Percentiles rank a stretch among this genome's conserved stretches.
Evolutionary conservation across 805 yeast species (phyloP).

Genomic region (Ogataea methanolica): DNA sequence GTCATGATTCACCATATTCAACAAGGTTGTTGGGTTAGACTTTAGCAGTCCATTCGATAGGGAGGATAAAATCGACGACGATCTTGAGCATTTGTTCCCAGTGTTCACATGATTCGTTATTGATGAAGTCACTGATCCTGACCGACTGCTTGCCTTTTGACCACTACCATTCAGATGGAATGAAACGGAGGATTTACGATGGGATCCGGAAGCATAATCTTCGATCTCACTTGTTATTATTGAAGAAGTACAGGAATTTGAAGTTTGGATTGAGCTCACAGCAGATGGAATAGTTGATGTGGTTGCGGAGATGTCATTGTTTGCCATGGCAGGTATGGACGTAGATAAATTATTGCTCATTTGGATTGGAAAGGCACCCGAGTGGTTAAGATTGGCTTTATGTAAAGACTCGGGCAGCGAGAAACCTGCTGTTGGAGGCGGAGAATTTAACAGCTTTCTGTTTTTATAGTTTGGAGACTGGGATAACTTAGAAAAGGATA

Average conservation of each 20-base stretch:
- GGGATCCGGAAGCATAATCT: constrained; percentile 16
- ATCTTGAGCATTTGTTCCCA: neutral
- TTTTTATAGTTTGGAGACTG: constrained; percentile 13
- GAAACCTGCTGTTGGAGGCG: neutral
- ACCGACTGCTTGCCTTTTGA: constrained; percentile 11
- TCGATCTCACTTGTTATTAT: constrained; percentile 23
- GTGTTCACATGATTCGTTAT: neutral
- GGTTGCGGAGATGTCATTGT: neutral
- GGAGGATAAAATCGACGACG: neutral
- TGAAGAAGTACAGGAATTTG: constrained; percentile 10
- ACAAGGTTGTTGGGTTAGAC: neutral
- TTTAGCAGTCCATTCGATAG: neutral
- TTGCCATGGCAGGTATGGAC: neutral
- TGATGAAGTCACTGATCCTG: constrained; percentile 19
- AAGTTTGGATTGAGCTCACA: constrained; percentile 5
- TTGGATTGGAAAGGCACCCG: too few species aligned
- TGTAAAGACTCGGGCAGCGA: neutral
- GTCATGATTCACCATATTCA: constrained; percentile 1
- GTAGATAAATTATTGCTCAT: too few species aligned
- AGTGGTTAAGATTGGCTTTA: neutral
- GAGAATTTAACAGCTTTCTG: constrained; percentile 1
- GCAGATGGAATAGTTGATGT: constrained; percentile 9
- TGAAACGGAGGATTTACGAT: constrained; percentile 26
- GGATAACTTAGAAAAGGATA: constrained; percentile 7
- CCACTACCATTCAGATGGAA: constrained; percentile 16